These are phyloP conservation scores for button mushroom (Agaricus bisporus) DNA, from an alignment of 768 basidiomycete species.

Conservation along the genomic window DNA sequence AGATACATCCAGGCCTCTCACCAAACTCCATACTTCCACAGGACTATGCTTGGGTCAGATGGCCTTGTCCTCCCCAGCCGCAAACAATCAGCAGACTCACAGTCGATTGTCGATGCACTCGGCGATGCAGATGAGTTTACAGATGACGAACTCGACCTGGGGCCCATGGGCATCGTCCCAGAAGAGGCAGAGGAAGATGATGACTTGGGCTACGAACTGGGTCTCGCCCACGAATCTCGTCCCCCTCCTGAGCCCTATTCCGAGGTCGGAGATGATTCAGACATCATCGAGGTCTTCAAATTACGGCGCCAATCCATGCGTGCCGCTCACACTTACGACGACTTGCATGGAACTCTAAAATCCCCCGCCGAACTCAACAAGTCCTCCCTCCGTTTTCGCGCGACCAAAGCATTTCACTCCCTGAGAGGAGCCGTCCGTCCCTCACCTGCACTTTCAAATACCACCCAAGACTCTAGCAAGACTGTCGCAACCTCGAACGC, in stretches of 20 bases:
- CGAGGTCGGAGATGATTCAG: slow-evolving; percentile 38
- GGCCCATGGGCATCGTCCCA: slow-evolving; percentile 17
- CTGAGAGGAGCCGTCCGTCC: slow-evolving; percentile 30
- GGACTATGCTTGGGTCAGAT: slow-evolving; percentile 1
- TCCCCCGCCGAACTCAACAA: not conserved
- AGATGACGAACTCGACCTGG: slow-evolving; percentile 20
- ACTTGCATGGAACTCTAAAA: not conserved
- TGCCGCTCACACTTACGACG: slow-evolving; percentile 15
- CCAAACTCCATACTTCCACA: slow-evolving; percentile 12
- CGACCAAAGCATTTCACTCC: slow-evolving; percentile 38
- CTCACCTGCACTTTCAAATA: not conserved
- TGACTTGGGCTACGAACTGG: not conserved
- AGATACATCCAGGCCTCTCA: slow-evolving; percentile 3
- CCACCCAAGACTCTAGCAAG: not conserved
- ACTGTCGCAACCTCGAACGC: slow-evolving; percentile 32
- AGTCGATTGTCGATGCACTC: slow-evolving; percentile 26
- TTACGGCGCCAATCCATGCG: slow-evolving; percentile 33
- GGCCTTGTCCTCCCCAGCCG: slow-evolving; percentile 9
- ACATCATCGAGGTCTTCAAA: slow-evolving; percentile 57
- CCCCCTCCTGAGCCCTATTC: slow-evolving; percentile 13
- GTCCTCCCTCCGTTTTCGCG: slow-evolving; percentile 35
- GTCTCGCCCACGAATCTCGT: slow-evolving; percentile 1
- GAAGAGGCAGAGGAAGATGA: slow-evolving; percentile 17
- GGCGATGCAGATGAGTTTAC: slow-evolving; percentile 18
- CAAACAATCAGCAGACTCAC: slow-evolving; percentile 17